A percentile compares a stretch with the other conserved stretches of the same genome.
These are phyloP conservation scores for Suillus spraguei DNA, from an alignment of 768 basidiomycete species.

Conservation along the genomic window DNA sequence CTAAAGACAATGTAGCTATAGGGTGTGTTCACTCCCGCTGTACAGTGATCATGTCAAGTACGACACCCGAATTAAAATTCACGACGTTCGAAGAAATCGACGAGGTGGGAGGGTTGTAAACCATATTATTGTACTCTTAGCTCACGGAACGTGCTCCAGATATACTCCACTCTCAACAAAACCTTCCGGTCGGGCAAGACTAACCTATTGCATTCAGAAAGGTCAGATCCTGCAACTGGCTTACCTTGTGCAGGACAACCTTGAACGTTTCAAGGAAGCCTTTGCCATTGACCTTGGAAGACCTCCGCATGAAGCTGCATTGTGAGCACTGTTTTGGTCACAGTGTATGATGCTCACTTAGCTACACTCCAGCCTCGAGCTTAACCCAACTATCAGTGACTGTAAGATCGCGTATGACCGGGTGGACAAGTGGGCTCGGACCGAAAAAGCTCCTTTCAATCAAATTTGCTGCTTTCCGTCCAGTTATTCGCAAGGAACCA, in stretches of 20 bases:
- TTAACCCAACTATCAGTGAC: slow-evolving; percentile 56
- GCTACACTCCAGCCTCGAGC: slow-evolving; percentile 54
- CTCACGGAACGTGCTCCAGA: slow-evolving; percentile 39
- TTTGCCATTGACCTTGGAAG: slow-evolving; percentile 65
- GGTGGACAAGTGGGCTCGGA: slow-evolving; percentile 76
- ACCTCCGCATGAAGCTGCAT: slow-evolving; percentile 56
- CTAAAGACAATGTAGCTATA: neutral
- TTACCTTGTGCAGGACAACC: slow-evolving; percentile 76
- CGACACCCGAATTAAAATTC: slow-evolving; percentile 38
- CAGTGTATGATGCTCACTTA: neutral
- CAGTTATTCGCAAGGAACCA: slow-evolving; percentile 70
- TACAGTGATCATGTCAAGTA: slow-evolving; percentile 21
- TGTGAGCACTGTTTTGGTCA: slow-evolving; percentile 40
- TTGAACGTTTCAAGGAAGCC: slow-evolving; percentile 57
- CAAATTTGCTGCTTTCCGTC: slow-evolving; percentile 60
- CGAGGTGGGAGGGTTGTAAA: slow-evolving; percentile 35
- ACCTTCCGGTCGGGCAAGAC: slow-evolving; percentile 69
- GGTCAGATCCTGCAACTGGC: slow-evolving; percentile 76
- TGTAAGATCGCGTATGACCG: slow-evolving; percentile 55
- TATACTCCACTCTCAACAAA: slow-evolving; percentile 53
- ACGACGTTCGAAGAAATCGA: slow-evolving; percentile 59
- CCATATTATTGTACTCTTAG: neutral
- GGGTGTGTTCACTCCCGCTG: neutral
- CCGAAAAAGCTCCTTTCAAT: slow-evolving; percentile 60
- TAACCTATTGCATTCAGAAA: slow-evolving; percentile 69